Conservation (phyloP, 2,329 filamentous ascomycete genomes). For the Pseudocercospora macadamiae region DNA sequence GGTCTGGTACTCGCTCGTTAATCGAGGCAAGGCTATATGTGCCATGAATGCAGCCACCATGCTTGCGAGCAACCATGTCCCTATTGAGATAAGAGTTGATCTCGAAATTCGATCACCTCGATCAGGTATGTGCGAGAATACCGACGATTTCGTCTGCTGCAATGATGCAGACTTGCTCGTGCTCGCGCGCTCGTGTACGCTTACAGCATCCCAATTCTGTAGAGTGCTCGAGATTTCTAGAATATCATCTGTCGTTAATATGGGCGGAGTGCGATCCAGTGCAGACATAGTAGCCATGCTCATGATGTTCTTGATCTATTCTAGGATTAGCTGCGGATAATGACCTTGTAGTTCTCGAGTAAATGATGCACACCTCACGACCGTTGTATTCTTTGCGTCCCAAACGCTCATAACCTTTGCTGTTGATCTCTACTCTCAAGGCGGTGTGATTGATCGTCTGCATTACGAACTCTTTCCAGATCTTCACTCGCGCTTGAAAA, state of each 20-base stretch:
- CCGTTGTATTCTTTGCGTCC: conserved; percentile 12
- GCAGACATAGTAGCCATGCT: conserved; percentile 12
- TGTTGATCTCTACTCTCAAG: neutral
- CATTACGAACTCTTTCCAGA: conserved; percentile 10
- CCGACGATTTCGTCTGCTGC: neutral
- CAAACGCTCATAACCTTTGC: neutral
- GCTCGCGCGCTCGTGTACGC: neutral
- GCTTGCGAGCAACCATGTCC: neutral
- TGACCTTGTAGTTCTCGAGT: conserved; percentile 12
- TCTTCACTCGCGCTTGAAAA: neutral
- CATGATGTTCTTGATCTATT: conserved; percentile 18
- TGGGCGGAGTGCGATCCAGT: neutral
- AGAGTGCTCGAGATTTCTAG: conserved; percentile 6
- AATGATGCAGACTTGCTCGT: neutral
- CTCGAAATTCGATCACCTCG: neutral
- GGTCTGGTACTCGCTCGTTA: too few species aligned
- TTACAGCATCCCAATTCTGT: neutral
- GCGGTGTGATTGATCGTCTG: neutral
- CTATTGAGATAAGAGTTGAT: neutral
- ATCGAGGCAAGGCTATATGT: too few species aligned
- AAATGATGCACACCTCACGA: neutral
- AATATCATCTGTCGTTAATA: conserved; percentile 6
- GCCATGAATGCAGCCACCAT: neutral
- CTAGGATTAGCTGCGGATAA: neutral
- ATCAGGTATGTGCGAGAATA: neutral